Evolutionary conservation across 345 rosid genomes (phyloP).

Genomic region (Camelina laxa): DNA sequence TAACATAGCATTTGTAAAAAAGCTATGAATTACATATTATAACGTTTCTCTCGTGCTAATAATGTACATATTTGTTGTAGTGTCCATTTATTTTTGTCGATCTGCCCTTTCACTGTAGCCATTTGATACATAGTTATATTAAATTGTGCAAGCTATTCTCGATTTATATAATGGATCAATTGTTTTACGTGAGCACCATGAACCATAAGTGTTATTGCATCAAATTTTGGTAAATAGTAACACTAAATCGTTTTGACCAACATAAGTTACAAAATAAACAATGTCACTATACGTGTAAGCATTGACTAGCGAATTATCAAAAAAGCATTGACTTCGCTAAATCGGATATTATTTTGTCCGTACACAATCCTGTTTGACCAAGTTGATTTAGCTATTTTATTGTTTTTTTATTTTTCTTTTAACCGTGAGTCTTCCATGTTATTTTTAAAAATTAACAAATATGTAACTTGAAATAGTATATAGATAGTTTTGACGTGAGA

Average conservation of each 20-base stretch:
- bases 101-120: conserved; percentile 4
- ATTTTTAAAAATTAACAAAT: not conserved
- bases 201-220: conserved; percentile 1
- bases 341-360: not conserved
- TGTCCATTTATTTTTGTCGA: not conserved
- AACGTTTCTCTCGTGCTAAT: no score
- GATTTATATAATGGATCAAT: not conserved
- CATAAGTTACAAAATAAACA: not conserved
- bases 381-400: not conserved
- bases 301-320: not conserved
- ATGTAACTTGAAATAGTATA: not conserved
- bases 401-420: not conserved
- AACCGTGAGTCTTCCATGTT: not conserved
- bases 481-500: not conserved
- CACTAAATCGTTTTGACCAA: not conserved
- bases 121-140: not conserved
- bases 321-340: conserved; percentile 2
- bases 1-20: no score
- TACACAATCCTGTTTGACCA: conserved; percentile 1
- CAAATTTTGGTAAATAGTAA: not conserved
- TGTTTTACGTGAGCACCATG: conserved; percentile 22
- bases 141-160: not conserved
- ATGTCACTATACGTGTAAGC: conserved; percentile 7
- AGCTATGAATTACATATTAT: no score
- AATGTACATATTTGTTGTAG: no score